Evolutionary conservation across 805 yeast genomes (phyloP).

Genomic region (Diddensiella santjacobensis): DNA sequence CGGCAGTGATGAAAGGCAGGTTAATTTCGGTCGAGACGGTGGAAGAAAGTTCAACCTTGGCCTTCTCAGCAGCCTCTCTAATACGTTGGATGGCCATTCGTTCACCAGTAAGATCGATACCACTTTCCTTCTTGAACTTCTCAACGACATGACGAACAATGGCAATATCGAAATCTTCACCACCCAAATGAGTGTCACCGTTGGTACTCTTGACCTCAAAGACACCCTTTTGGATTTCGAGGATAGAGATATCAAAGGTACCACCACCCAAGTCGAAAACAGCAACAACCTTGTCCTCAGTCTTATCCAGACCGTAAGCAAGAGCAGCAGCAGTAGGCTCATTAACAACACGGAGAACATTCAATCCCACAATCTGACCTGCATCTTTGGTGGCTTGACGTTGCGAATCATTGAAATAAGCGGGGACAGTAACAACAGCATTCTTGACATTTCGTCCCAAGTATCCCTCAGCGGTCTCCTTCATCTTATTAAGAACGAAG

Average conservation of each 20-base stretch:
- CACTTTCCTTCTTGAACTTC: slow-evolving; percentile 70
- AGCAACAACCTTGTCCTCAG: slow-evolving; percentile 80
- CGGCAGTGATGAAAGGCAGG: slow-evolving; percentile 84
- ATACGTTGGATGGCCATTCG: slow-evolving; percentile 80
- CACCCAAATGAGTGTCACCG: slow-evolving; percentile 93
- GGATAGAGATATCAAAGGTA: slow-evolving; percentile 94
- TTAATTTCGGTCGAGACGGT: slow-evolving; percentile 68
- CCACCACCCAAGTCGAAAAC: slow-evolving; percentile 99
- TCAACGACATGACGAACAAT: slow-evolving; percentile 80
- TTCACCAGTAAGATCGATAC: slow-evolving; percentile 61
- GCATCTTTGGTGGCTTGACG: slow-evolving; percentile 96
- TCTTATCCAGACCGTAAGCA: slow-evolving; percentile 85
- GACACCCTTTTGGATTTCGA: slow-evolving; percentile 96
- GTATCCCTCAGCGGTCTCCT: slow-evolving; percentile 94
- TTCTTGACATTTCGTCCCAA: slow-evolving; percentile 81
- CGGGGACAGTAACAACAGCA: slow-evolving; percentile 90
- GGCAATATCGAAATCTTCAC: slow-evolving; percentile 87
- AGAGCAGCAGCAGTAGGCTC: slow-evolving; percentile 98
- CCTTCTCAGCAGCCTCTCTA: slow-evolving; percentile 86
- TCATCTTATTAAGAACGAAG: slow-evolving; percentile 90
- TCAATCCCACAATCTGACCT: slow-evolving; percentile 93
- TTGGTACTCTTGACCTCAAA: slow-evolving; percentile 96
- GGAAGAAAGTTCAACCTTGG: slow-evolving; percentile 80
- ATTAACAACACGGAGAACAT: slow-evolving; percentile 83
- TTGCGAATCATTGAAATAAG: slow-evolving; percentile 87